Conservation (phyloP, 2,329 filamentous ascomycete genomes). For the Fusarium guadeloupense region DNA sequence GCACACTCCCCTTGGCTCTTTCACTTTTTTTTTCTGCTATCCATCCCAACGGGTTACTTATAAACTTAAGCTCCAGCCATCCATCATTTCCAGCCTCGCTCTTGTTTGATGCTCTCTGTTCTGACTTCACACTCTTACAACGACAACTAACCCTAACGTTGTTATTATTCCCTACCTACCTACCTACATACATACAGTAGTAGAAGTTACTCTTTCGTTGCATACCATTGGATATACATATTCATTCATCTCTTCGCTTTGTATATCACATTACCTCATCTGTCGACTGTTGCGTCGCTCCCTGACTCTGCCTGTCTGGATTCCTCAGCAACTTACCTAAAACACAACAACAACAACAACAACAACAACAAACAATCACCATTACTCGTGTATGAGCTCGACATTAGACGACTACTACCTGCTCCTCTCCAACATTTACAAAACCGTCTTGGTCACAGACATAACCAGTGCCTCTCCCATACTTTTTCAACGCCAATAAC, state of each 20-base stretch:
- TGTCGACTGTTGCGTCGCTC: slow-evolving; percentile 17
- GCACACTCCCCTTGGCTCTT: not conserved
- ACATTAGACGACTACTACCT: slow-evolving; percentile 3
- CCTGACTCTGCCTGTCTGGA: slow-evolving; percentile 8
- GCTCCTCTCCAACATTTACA: slow-evolving; percentile 2
- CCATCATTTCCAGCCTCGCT: slow-evolving; percentile 27
- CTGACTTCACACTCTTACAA: slow-evolving; percentile 22
- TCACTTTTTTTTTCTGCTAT: slow-evolving; percentile 25
- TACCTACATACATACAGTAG: too few relatives aligned
- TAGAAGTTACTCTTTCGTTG: not conserved
- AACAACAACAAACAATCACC: slow-evolving; percentile 1
- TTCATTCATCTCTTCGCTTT: not conserved
- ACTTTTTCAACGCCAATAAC: slow-evolving; percentile 3
- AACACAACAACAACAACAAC: slow-evolving; percentile 14
- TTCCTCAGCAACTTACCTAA: slow-evolving; percentile 18
- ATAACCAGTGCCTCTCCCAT: slow-evolving; percentile 12
- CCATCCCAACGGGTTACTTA: slow-evolving; percentile 33
- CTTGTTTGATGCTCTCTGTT: slow-evolving; percentile 19
- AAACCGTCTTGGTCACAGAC: slow-evolving; percentile 30
- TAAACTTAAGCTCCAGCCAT: slow-evolving; percentile 40
- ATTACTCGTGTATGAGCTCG: slow-evolving; percentile 23
- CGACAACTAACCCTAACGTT: slow-evolving; percentile 3
- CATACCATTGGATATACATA: not conserved
- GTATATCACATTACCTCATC: not conserved
- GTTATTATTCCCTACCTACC: too few relatives aligned